phyloP scores from a whole-genome alignment of 2,329 filamentous ascomycete genomes.

The Epichloe hybrida region DNA sequence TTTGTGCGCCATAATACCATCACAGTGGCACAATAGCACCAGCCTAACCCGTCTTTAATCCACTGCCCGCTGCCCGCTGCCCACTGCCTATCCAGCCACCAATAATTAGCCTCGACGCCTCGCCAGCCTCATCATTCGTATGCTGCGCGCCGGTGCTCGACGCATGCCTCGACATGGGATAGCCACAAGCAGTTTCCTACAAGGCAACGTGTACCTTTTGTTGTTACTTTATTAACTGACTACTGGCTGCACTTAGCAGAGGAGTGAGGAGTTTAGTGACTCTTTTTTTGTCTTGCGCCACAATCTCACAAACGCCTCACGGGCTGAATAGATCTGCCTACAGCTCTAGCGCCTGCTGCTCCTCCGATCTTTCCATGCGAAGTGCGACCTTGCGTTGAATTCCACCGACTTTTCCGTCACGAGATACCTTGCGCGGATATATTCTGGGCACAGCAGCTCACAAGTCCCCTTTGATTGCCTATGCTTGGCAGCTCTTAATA shows the following conservation, averaged over 20 bases:
- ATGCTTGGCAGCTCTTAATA: not conserved
- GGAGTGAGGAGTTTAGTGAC: not conserved
- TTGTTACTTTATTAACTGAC: not conserved
- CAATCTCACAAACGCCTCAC: not conserved
- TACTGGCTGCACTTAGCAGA: not conserved
- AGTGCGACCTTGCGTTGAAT: not conserved
- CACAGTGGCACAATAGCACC: too few species aligned
- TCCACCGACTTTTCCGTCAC: not conserved
- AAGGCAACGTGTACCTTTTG: not conserved
- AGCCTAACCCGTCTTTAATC: too few species aligned
- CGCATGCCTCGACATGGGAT: slow-evolving; percentile 1
- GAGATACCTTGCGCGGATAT: not conserved
- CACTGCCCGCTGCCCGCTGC: too few species aligned
- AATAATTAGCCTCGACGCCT: not conserved
- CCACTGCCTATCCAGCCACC: not conserved
- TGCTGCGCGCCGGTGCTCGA: not conserved
- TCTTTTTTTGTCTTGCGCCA: not conserved
- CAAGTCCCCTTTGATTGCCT: not conserved
- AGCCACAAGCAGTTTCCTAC: not conserved
- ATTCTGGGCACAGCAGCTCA: not conserved
- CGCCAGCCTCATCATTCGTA: not conserved
- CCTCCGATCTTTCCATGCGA: too few species aligned
- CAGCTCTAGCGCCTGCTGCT: not conserved
- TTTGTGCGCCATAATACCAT: too few species aligned
- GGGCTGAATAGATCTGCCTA: not conserved